phyloP scores from a whole-genome alignment of 306 rosid genomes.

The Trichosanthes cucumerina region DNA sequence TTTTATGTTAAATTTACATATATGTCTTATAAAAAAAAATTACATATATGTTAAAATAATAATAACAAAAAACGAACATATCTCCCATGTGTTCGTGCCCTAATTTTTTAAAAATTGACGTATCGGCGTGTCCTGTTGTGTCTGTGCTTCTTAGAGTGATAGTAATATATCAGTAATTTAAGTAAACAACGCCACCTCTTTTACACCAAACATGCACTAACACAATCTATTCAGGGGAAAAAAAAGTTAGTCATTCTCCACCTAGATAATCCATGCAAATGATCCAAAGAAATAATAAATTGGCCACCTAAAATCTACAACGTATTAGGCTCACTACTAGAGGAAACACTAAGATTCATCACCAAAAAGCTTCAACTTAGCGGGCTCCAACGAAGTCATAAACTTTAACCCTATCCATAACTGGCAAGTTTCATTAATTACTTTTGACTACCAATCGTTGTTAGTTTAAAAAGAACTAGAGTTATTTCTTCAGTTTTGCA shows the following conservation, averaged over 20 bases:
- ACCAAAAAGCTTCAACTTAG: not conserved
- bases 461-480: not conserved
- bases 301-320: not conserved
- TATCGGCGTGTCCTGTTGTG: too few species aligned
- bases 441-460: not conserved
- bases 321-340: not conserved
- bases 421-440: too few species aligned
- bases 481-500: not conserved
- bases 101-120: too few species aligned
- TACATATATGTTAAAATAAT: too few species aligned
- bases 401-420: not conserved
- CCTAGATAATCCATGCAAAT: not conserved
- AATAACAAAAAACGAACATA: too few species aligned
- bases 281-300: not conserved
- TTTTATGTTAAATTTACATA: too few species aligned
- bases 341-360: not conserved
- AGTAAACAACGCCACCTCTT: too few species aligned
- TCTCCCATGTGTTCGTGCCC: too few species aligned
- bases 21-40: too few species aligned
- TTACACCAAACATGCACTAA: not conserved
- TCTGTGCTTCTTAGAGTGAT: too few species aligned
- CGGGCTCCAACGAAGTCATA: not conserved
- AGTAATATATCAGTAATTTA: not conserved
- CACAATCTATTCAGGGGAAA: not conserved
- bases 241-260: not conserved